Evolutionary conservation across 2,329 filamentous ascomycete species (phyloP), one percentile per base, ranked within the genome.

Genomic region (Colletotrichum sp.): DNA sequence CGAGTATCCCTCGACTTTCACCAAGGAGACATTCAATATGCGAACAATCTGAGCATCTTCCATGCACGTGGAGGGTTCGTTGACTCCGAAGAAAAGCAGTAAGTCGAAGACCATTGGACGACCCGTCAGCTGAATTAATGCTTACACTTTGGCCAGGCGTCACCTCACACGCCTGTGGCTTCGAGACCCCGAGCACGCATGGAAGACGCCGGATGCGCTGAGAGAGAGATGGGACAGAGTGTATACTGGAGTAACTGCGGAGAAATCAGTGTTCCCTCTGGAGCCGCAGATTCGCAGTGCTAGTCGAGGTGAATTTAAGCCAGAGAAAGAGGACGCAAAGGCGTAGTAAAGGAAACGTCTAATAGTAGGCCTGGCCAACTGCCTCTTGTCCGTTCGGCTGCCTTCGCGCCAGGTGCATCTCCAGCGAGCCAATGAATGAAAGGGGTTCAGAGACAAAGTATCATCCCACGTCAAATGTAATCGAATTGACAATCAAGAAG

Each of bases 31-130:
- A 87, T 92, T 15, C 88, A 89, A 75, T 92, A 87, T 71, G 85
- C 88, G 32, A 92, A 92, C 77, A 92, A 92, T 78, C 79, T 91
- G 48, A 87, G 86, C 57, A 79, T 92, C 4, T 87, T 92, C 58
- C 90, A 92, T 75, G 87, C 88, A 0, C 84, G 90, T 4, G 88
- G 87, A 16, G 87, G 85, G 0, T 92, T 91, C 75, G 82, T 78
- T 0, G 87, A 90, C 71, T 85, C 84, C 0, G 78, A 79, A 0
- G 84, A 86, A 57, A 86, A 88, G 72, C 83, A 85, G 87, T 88
- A 80, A 82, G 87, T 83, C 18, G n/a, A 21, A 48, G n/a, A 4
- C 43, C n/a, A 21, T 48, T 48, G 6, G 2, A 21, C 1, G 18
- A 21, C 9, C 0, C 18, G 43, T 18, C 10, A 48, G 9, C 43